phyloP scores from a whole-genome alignment of 768 basidiomycete genomes.

The Mrakia frigida region DNA sequence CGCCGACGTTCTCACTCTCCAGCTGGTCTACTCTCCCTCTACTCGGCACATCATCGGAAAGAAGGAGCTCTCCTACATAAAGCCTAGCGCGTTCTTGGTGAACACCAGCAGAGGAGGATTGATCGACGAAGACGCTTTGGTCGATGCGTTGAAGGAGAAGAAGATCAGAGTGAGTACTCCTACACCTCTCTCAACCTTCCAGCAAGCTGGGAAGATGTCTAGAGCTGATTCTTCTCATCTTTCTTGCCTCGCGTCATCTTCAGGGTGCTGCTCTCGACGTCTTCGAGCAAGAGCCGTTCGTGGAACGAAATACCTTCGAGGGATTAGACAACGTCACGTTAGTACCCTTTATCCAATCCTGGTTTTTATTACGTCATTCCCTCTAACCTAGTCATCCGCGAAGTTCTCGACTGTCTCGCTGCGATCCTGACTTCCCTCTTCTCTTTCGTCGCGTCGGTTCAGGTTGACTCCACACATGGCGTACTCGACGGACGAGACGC shows the following conservation, averaged over 20 bases:
- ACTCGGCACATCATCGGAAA: slow-evolving; percentile 53
- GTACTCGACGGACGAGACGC: slow-evolving; percentile 17
- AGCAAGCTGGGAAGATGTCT: too few species aligned
- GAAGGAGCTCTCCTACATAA: slow-evolving; percentile 54
- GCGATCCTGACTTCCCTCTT: neutral
- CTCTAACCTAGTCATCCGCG: too few species aligned
- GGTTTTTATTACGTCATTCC: neutral
- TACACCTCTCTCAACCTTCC: too few species aligned
- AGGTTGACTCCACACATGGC: slow-evolving; percentile 31
- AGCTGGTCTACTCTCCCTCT: slow-evolving; percentile 55
- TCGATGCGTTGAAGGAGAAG: slow-evolving; percentile 50
- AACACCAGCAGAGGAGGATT: slow-evolving; percentile 65
- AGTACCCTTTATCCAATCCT: too few species aligned
- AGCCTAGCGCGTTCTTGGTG: slow-evolving; percentile 56
- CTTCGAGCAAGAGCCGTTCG: slow-evolving; percentile 23
- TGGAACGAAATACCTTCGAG: slow-evolving; percentile 14
- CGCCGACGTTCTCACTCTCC: slow-evolving; percentile 60
- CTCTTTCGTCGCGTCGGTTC: too few species aligned
- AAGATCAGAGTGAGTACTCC: slow-evolving; percentile 43
- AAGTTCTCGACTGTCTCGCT: neutral
- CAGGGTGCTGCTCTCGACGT: slow-evolving; percentile 30
- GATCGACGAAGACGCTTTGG: slow-evolving; percentile 56
- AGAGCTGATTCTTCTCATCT: too few species aligned
- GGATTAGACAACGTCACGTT: slow-evolving; percentile 20
- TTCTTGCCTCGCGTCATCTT: too few species aligned